These are phyloP conservation scores for Rugosomyces carneus DNA, from an alignment of 1,284 basidiomycete genomes.

Conservation along the genomic window DNA sequence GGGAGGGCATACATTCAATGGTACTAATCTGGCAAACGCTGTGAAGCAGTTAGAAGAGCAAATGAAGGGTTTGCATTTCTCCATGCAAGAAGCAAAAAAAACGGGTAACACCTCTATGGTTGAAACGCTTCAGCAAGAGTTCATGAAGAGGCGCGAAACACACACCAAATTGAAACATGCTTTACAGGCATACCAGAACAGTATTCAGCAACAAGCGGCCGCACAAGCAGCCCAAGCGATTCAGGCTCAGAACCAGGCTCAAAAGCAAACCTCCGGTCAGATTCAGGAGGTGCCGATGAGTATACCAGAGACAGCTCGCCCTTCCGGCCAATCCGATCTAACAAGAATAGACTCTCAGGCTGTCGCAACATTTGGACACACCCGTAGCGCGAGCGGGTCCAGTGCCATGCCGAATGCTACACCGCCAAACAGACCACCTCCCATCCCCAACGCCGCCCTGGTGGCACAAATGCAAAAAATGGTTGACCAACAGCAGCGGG, in stretches of 20 bases:
- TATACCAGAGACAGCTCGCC: neutral
- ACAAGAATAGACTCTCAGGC: conserved; percentile 12
- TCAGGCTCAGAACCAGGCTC: conserved; percentile 6
- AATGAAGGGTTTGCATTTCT: neutral
- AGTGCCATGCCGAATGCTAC: neutral
- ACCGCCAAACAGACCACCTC: conserved; percentile 1
- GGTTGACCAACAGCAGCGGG: conserved; percentile 34
- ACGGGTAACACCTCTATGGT: conserved; percentile 3
- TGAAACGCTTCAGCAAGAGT: conserved; percentile 4
- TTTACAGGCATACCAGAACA: neutral
- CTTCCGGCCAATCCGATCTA: conserved; percentile 2
- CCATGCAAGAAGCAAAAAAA: conserved; percentile 5
- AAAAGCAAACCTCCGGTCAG: neutral
- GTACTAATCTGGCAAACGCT: conserved; percentile 1
- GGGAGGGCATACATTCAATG: conserved; percentile 7
- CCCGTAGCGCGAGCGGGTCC: conserved; percentile 11
- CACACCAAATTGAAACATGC: neutral
- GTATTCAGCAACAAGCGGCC: conserved; percentile 6
- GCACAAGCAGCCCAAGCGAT: neutral
- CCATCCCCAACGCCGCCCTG: conserved; percentile 9
- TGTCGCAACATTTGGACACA: conserved; percentile 31
- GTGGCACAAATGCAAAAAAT: conserved; percentile 49
- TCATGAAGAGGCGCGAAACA: conserved; percentile 5
- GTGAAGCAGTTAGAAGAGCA: conserved; percentile 4
- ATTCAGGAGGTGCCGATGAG: neutral